A percentile compares a stretch with the other conserved stretches of the same genome.
Evolutionary conservation across 371 early-diverging fungal species (phyloP).

Genomic region (Mortierella polycephala): DNA sequence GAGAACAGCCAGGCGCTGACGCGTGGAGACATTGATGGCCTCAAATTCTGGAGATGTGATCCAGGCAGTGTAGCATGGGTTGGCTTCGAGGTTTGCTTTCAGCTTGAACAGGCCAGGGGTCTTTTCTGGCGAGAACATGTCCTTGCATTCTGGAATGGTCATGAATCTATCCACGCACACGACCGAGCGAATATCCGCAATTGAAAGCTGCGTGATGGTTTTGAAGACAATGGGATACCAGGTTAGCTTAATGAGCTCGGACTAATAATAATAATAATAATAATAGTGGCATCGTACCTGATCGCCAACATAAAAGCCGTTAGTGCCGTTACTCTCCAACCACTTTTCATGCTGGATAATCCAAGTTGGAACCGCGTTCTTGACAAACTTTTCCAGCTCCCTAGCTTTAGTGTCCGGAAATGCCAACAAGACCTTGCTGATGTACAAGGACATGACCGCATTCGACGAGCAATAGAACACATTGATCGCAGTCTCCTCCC

Average conservation of each 20-base stretch:
- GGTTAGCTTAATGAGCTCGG: neutral
- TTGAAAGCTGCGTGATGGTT: conserved; percentile 17
- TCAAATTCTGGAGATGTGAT: conserved; percentile 33
- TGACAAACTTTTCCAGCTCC: conserved; percentile 30
- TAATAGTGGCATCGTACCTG: conserved; percentile 18
- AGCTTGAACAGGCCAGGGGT: conserved; percentile 36
- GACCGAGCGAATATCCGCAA: conserved; percentile 44
- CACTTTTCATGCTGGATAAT: conserved; percentile 43
- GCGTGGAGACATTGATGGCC: conserved; percentile 33
- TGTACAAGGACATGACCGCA: conserved; percentile 30
- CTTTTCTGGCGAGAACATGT: conserved; percentile 20
- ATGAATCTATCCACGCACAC: conserved; percentile 40
- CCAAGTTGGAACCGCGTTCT: conserved; percentile 25
- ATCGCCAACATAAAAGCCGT: conserved; percentile 40
- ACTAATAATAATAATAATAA: neutral
- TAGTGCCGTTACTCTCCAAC: conserved; percentile 18
- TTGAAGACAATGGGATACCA: neutral
- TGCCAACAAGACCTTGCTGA: conserved; percentile 42
- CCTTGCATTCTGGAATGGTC: conserved; percentile 37
- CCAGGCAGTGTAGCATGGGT: conserved; percentile 32
- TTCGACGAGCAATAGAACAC: conserved; percentile 44
- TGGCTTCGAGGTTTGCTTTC: conserved; percentile 17
- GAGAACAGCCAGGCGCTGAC: conserved; percentile 36
- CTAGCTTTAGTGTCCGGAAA: conserved; percentile 36
- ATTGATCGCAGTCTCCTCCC: conserved; percentile 46